Base-by-base conservation (phyloP, 257 asterid genomes). In the Plantago elongata region DNA sequence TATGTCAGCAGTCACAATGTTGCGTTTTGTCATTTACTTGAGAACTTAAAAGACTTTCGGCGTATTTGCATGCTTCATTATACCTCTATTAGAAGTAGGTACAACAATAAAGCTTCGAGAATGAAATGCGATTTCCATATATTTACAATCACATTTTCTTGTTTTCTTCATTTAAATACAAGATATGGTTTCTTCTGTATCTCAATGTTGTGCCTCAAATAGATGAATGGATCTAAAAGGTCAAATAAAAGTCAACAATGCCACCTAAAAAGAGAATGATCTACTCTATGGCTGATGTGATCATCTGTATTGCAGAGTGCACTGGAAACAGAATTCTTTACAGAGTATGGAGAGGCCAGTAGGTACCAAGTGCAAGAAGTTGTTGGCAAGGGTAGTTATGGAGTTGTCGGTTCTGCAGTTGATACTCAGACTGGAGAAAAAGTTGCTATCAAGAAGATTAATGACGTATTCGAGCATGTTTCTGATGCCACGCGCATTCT, bases 321-420 rank as follows among this genome's bases (percentile, higher is more conserved):
- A 2, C 8, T 60, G 43, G 54, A 60, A 60, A n/a, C 54, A 9
- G 54, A 45, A 2, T 89, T 89, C 79, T 86, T 89, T 85, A 92
- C 96, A 7, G 99, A 92, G 62, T 92, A 92, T 69, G 99, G 99
- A 34, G 99, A 92, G 69, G 91, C 95, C 27, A 87, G 82, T 77
- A 78, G 78, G 13, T 92, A 89, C 13, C 87, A 92, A 70, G 85
- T 92, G 69, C 90, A 83, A 75, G 97, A 92, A 83, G 99, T 92
- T 59, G 91, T 92, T 65, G 99, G 99, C 52, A 92, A 87, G 84
- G 99, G 99, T 69, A 92, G 96, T 54, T 92, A 89, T 64, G 99
- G 99, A 27, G 94, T 89, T 18, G 99, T 92, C 62, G 97, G 97
- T 44, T 86, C 99, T 67, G 99, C 99, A 54, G 83, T 89, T 63